A percentile compares a stretch with the other conserved stretches of the same genome.
Evolutionary conservation across 306 rosid species (phyloP).

Genomic region (Delonix regia): DNA sequence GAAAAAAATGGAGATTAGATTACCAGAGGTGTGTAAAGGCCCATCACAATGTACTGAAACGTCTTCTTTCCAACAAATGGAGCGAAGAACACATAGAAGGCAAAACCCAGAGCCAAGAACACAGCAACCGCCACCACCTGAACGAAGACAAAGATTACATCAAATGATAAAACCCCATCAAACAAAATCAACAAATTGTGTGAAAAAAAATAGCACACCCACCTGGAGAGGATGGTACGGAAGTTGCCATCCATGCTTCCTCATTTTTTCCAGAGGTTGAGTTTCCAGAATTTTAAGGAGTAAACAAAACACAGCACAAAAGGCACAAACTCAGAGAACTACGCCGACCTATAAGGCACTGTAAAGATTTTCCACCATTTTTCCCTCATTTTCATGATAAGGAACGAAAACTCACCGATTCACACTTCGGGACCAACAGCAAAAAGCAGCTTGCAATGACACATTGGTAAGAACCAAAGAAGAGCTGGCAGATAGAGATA

Average conservation of each 20-base stretch:
- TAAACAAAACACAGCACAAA: constrained; percentile 22
- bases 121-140: constrained; percentile 99
- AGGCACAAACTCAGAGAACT: constrained; percentile 34
- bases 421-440: constrained; percentile 33
- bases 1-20: constrained; percentile 33
- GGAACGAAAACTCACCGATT: constrained; percentile 43
- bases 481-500: constrained; percentile 57
- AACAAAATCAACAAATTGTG: constrained; percentile 16
- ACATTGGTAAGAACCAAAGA: constrained; percentile 32
- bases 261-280: constrained; percentile 60
- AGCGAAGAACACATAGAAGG: constrained; percentile 96
- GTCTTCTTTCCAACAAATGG: constrained; percentile 91
- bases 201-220: constrained; percentile 5
- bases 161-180: constrained; percentile 5
- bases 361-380: constrained; percentile 39
- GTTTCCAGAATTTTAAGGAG: constrained; percentile 29
- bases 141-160: constrained; percentile 1
- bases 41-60: constrained; percentile 81
- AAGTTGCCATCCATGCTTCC: constrained; percentile 97
- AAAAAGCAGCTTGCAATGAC: constrained; percentile 33
- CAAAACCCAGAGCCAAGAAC: constrained; percentile 92
- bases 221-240: constrained; percentile 99
- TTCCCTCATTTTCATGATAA: constrained; percentile 36
- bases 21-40: constrained; percentile 95
- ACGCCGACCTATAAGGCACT: constrained; percentile 31